phyloP scores from a whole-genome alignment of 495 filamentous ascomycete genomes.

The Penicillium manginii region DNA sequence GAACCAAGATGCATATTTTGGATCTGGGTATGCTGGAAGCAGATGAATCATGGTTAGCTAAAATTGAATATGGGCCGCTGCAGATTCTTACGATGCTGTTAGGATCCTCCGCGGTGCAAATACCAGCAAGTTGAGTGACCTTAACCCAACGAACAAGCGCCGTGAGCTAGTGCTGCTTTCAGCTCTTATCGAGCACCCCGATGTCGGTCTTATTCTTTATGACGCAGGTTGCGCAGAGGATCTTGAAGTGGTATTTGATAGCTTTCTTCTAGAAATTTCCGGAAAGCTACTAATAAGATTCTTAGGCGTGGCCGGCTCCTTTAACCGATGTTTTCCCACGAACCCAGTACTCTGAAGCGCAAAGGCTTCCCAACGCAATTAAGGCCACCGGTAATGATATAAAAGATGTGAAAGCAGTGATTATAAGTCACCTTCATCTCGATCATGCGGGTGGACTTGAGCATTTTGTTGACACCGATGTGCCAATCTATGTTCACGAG shows the following conservation, averaged over 20 bases:
- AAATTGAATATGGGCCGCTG: neutral
- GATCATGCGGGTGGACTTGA: slow-evolving; percentile 60
- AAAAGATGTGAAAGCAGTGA: slow-evolving; percentile 55
- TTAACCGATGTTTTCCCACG: slow-evolving; percentile 52
- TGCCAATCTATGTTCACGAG: slow-evolving; percentile 58
- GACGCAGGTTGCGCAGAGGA: slow-evolving; percentile 56
- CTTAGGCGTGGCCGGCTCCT: slow-evolving; percentile 41
- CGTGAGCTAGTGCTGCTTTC: slow-evolving; percentile 47
- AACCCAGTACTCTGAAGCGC: slow-evolving; percentile 40
- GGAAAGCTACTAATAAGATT: neutral
- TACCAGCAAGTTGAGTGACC: slow-evolving; percentile 27
- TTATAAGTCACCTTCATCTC: slow-evolving; percentile 58
- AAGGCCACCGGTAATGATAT: slow-evolving; percentile 50
- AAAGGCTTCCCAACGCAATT: slow-evolving; percentile 51
- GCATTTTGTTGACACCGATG: slow-evolving; percentile 48
- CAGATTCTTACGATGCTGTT: neutral
- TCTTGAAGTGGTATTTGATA: slow-evolving; percentile 34
- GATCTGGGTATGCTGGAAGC: slow-evolving; percentile 31
- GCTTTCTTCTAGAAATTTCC: no score
- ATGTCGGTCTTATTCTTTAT: slow-evolving; percentile 53
- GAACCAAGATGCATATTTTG: slow-evolving; percentile 38
- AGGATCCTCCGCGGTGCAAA: slow-evolving; percentile 36
- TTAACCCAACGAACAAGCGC: slow-evolving; percentile 37
- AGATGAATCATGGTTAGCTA: slow-evolving; percentile 31
- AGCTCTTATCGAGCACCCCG: slow-evolving; percentile 54